Evolutionary conservation across 1,139 yeast genomes (phyloP).

Genomic region (Yamadazyma sp.): DNA sequence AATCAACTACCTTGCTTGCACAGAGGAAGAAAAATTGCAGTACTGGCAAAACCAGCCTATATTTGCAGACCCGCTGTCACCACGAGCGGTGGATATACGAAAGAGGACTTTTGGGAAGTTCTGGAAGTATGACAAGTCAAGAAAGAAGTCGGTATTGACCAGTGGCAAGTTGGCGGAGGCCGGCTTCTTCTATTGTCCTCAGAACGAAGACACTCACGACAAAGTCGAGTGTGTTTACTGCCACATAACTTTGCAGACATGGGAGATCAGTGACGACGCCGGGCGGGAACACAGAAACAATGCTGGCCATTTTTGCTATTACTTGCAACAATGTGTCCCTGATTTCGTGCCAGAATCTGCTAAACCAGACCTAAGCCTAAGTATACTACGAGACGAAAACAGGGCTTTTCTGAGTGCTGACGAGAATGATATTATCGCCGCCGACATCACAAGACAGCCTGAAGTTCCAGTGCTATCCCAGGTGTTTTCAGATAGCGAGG

Average conservation of each 20-base stretch:
- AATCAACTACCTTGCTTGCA: constrained; percentile 12
- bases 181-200: constrained; percentile 55
- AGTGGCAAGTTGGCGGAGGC: constrained; percentile 43
- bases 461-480: neutral
- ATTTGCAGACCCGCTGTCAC: constrained; percentile 29
- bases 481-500: neutral
- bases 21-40: constrained; percentile 7
- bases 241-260: constrained; percentile 63
- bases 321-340: constrained; percentile 20
- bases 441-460: neutral
- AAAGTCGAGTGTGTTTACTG: constrained; percentile 74
- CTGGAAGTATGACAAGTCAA: constrained; percentile 53
- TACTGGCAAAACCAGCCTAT: constrained; percentile 21
- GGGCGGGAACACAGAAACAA: constrained; percentile 49
- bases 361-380: constrained; percentile 1
- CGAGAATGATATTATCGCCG: constrained; percentile 6
- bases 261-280: constrained; percentile 74
- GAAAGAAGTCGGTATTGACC: constrained; percentile 36
- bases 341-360: neutral
- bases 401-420: constrained; percentile 11
- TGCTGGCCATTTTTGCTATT: constrained; percentile 48
- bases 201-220: constrained; percentile 49
- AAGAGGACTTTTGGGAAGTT: constrained; percentile 48
- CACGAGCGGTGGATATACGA: constrained; percentile 43
- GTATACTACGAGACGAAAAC: constrained; percentile 5